Conservation (phyloP, 371 early-diverging fungal genomes). For the Funneliformis caledonium region DNA sequence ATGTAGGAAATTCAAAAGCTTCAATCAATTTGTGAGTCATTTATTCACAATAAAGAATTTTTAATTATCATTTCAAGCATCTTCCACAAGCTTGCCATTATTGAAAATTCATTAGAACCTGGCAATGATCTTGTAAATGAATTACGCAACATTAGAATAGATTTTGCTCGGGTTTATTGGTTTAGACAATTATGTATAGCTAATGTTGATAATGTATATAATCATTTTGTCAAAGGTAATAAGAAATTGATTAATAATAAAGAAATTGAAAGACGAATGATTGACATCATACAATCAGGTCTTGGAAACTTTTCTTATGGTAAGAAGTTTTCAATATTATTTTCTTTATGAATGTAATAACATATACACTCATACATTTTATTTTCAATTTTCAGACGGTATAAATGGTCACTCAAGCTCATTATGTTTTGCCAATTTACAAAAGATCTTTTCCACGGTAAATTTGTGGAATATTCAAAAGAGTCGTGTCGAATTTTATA, state of each 20-base stretch:
- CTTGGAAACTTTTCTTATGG: neutral
- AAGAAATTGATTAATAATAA: neutral
- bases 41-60: conserved; percentile 13
- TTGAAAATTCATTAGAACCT: conserved; percentile 2
- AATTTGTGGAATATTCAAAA: conserved; percentile 35
- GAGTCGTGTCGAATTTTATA: conserved; percentile 26
- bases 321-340: neutral
- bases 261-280: conserved; percentile 20
- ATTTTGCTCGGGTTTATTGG: conserved; percentile 28
- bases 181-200: conserved; percentile 30
- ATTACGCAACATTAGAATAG: neutral
- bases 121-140: neutral
- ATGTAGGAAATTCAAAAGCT: conserved; percentile 35
- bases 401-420: neutral
- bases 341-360: too few species aligned
- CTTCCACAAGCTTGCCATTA: conserved; percentile 21
- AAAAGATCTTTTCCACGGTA: conserved; percentile 8
- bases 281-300: conserved; percentile 19
- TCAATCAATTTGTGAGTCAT: conserved; percentile 10
- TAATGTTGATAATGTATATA: conserved; percentile 12
- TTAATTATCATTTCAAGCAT: neutral
- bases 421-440: neutral
- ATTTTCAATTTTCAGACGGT: neutral
- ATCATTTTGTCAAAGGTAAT: conserved; percentile 7
- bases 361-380: neutral